Evolutionary conservation across 129 eudicot species (phyloP).

Genomic region (Silybum marianum): DNA sequence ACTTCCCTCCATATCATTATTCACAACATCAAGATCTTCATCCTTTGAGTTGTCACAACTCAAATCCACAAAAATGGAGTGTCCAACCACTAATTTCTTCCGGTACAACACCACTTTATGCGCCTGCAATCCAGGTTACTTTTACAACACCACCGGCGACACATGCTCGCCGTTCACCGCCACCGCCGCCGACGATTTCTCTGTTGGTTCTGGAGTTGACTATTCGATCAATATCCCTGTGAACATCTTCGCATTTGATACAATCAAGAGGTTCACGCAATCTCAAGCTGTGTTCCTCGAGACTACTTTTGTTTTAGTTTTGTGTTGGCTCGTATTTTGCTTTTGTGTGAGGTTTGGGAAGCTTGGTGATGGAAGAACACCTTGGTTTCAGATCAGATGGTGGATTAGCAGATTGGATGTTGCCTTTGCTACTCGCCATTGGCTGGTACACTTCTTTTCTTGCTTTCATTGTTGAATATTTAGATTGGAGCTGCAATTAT

Average conservation of each 20-base stretch:
- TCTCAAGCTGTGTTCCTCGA: constrained; percentile 90
- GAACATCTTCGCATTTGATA: constrained; percentile 69
- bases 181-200: constrained; percentile 19
- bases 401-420: constrained; percentile 90
- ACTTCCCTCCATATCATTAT: not conserved
- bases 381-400: constrained; percentile 82
- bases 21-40: not conserved
- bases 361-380: constrained; percentile 67
- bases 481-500: not conserved
- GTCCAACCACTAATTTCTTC: constrained; percentile 41
- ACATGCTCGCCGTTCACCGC: constrained; percentile 44
- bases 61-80: constrained; percentile 21
- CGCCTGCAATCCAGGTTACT: constrained; percentile 81
- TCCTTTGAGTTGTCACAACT: not conserved
- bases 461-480: not conserved
- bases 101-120: constrained; percentile 61
- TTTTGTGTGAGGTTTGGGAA: constrained; percentile 50
- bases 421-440: constrained; percentile 77
- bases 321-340: constrained; percentile 69
- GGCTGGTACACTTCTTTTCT: constrained; percentile 58
- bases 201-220: constrained; percentile 63
- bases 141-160: constrained; percentile 44
- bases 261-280: constrained; percentile 74
- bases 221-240: constrained; percentile 60
- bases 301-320: constrained; percentile 59